phyloP scores from a whole-genome alignment of 2,329 filamentous ascomycete genomes.

The Graphiopsis chlorocephala region DNA sequence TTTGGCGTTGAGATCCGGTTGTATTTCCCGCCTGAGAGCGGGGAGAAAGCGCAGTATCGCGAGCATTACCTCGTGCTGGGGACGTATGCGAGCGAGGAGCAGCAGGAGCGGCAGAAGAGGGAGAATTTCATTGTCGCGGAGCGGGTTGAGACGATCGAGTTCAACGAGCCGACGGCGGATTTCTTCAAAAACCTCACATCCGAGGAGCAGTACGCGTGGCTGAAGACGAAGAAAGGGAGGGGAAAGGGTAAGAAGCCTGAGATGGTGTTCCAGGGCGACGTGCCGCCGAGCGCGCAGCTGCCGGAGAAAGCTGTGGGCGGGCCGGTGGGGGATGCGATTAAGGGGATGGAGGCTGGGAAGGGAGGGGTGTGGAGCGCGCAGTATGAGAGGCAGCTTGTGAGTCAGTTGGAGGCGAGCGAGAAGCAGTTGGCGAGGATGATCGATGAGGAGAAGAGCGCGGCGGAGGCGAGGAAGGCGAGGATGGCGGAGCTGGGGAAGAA shows the following conservation, averaged over 20 bases:
- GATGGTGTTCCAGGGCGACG: slow-evolving; percentile 56
- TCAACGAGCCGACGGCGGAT: slow-evolving; percentile 92
- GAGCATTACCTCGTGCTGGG: slow-evolving; percentile 91
- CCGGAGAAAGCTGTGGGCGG: slow-evolving; percentile 53
- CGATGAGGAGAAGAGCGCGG: slow-evolving; percentile 30
- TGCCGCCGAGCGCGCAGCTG: slow-evolving; percentile 66
- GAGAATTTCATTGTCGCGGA: slow-evolving; percentile 68
- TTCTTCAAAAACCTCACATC: slow-evolving; percentile 85
- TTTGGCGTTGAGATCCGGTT: slow-evolving; percentile 95
- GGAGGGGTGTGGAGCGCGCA: slow-evolving; percentile 50
- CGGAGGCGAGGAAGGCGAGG: slow-evolving; percentile 30
- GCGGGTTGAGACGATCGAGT: slow-evolving; percentile 89
- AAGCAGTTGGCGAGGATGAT: slow-evolving; percentile 53
- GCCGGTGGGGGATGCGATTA: slow-evolving; percentile 57
- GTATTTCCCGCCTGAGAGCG: slow-evolving; percentile 83
- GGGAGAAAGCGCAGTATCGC: slow-evolving; percentile 92
- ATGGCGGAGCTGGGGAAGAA: slow-evolving; percentile 27
- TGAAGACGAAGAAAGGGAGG: slow-evolving; percentile 56
- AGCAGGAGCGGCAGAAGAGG: slow-evolving; percentile 65
- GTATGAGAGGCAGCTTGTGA: slow-evolving; percentile 32
- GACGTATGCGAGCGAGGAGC: slow-evolving; percentile 76
- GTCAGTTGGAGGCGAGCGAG: slow-evolving; percentile 56
- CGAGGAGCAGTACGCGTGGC: slow-evolving; percentile 58
- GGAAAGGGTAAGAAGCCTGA: slow-evolving; percentile 51
- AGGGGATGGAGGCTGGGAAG: slow-evolving; percentile 61